Evolutionary conservation across 805 yeast species (phyloP).

Genomic region (Kluyveromyces starmeri): DNA sequence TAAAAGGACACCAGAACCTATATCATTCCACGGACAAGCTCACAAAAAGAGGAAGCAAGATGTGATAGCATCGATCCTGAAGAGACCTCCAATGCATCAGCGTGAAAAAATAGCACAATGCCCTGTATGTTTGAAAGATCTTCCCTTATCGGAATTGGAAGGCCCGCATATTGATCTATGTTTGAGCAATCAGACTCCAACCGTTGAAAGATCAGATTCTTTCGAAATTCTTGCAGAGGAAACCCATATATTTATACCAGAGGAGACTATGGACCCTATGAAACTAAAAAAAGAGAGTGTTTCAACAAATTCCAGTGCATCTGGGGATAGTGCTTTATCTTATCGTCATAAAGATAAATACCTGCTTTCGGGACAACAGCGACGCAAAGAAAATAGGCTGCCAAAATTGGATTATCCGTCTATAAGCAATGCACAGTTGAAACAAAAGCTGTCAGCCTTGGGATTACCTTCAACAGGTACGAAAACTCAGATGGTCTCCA

Average conservation of each 20-base stretch:
- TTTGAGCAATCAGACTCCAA: conserved; percentile 24
- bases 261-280: neutral
- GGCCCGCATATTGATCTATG: conserved; percentile 56
- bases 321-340: conserved; percentile 14
- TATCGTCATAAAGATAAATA: conserved; percentile 53
- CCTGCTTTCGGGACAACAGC: conserved; percentile 25
- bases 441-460: conserved; percentile 45
- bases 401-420: conserved; percentile 60
- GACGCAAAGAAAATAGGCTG: conserved; percentile 32
- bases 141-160: conserved; percentile 50
- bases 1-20: conserved; percentile 8
- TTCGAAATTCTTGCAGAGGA: conserved; percentile 2
- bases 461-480: conserved; percentile 57
- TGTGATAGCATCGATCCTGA: conserved; percentile 8
- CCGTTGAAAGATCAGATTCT: conserved; percentile 6
- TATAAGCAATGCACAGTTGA: conserved; percentile 49
- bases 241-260: neutral
- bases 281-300: neutral
- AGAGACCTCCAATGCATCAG: conserved; percentile 4
- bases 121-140: conserved; percentile 53
- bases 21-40: conserved; percentile 1
- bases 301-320: too few relatives aligned
- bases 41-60: conserved; percentile 9
- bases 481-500: conserved; percentile 49
- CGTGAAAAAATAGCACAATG: conserved; percentile 38